phyloP scores from a whole-genome alignment of 495 filamentous ascomycete species.

The Xylaria grammica region DNA sequence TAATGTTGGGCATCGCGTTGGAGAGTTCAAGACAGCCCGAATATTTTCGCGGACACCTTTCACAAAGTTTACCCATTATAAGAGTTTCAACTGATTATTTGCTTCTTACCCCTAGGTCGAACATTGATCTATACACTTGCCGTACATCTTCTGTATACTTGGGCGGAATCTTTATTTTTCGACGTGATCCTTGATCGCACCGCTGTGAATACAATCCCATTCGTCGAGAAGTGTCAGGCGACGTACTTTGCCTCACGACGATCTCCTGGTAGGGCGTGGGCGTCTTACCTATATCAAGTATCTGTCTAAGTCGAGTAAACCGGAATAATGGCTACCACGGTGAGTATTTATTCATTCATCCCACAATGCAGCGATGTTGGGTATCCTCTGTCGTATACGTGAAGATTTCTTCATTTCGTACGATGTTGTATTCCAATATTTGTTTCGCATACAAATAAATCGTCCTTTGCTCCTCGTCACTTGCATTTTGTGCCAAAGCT shows the following conservation, averaged over 20 bases:
- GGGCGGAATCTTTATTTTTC: neutral
- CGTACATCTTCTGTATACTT: neutral
- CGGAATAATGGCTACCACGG: constrained; percentile 7
- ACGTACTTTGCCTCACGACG: neutral
- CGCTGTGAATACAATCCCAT: neutral
- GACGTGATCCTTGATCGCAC: constrained; percentile 1
- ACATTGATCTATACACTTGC: neutral
- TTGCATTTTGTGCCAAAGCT: neutral
- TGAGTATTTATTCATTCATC: constrained; percentile 27
- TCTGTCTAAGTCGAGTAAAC: neutral
- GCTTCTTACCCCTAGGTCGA: neutral
- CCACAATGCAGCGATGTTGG: neutral
- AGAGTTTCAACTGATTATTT: neutral
- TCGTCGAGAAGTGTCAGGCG: neutral
- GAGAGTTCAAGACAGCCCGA: neutral
- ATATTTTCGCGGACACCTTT: neutral
- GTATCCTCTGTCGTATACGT: neutral
- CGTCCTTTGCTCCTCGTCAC: neutral
- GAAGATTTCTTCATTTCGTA: neutral
- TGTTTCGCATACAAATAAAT: neutral
- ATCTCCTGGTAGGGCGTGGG: neutral
- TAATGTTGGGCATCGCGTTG: neutral
- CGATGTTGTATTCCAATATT: neutral
- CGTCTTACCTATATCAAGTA: neutral
- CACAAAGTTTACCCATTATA: neutral